phyloP scores from a whole-genome alignment of 2,329 filamentous ascomycete genomes.

The Cercospora sp. region DNA sequence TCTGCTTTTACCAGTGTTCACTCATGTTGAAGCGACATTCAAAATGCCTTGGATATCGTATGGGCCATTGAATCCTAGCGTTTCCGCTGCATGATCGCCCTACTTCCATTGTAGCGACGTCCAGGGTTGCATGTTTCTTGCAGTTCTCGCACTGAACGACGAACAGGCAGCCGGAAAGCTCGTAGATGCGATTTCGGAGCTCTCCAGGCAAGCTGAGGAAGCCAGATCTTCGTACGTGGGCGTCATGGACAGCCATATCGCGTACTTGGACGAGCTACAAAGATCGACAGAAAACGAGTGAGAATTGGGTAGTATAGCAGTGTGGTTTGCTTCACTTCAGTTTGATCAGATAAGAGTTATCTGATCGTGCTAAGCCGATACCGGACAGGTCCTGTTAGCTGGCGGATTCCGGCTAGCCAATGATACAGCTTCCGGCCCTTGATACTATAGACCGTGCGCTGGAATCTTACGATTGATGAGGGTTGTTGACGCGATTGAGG shows the following conservation, averaged over 20 bases:
- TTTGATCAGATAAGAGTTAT: constrained; percentile 18
- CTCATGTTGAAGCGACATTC: constrained; percentile 4
- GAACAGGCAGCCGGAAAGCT: constrained; percentile 19
- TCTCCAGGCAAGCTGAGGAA: constrained; percentile 23
- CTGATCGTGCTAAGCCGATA: constrained; percentile 12
- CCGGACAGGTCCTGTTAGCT: neutral
- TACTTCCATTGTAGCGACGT: neutral
- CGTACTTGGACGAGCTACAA: neutral
- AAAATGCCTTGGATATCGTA: constrained; percentile 16
- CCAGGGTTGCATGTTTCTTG: constrained; percentile 1
- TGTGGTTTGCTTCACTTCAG: constrained; percentile 12
- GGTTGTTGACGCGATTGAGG: neutral
- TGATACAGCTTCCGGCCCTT: neutral
- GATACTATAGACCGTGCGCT: constrained; percentile 1
- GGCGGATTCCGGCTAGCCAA: constrained; percentile 1
- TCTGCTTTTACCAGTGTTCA: neutral
- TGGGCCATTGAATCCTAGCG: constrained; percentile 10
- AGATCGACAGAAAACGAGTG: neutral
- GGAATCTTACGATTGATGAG: constrained; percentile 8
- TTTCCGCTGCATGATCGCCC: constrained; percentile 9
- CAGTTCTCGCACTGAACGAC: constrained; percentile 16
- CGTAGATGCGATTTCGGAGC: constrained; percentile 22
- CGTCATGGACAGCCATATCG: neutral
- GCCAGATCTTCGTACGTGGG: neutral
- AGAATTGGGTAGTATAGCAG: neutral